Evolutionary conservation across 2,329 filamentous ascomycete species (phyloP).

Genomic region (Penicillium sp.): DNA sequence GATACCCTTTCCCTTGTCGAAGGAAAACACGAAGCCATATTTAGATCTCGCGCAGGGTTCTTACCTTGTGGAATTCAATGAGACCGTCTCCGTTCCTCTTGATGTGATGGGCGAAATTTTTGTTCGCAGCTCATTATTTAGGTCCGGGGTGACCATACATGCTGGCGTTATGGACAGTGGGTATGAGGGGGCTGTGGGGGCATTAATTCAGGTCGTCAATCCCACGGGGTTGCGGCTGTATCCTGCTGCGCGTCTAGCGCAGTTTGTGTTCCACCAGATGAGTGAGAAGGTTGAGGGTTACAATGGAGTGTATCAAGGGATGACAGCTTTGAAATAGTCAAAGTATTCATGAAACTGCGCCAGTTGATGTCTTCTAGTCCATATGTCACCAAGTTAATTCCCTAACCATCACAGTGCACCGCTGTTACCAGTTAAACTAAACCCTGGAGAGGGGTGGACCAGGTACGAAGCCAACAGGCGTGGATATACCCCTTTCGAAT

Average conservation of each 20-base stretch:
- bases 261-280: constrained; percentile 45
- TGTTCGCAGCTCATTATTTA: constrained; percentile 42
- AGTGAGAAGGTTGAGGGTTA: constrained; percentile 40
- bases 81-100: constrained; percentile 40
- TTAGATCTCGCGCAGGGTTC: constrained; percentile 31
- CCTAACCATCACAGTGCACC: too few relatives aligned
- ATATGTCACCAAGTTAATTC: not conserved
- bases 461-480: not conserved
- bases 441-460: too few relatives aligned
- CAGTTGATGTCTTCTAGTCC: not conserved
- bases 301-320: constrained; percentile 39
- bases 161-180: constrained; percentile 47
- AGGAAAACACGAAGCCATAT: not conserved
- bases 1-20: constrained; percentile 13
- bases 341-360: too few relatives aligned
- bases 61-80: constrained; percentile 41
- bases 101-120: constrained; percentile 45
- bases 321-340: not conserved
- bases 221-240: constrained; percentile 36
- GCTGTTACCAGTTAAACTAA: too few relatives aligned
- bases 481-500: not conserved
- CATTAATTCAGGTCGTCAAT: constrained; percentile 41
- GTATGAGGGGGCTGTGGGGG: constrained; percentile 45
- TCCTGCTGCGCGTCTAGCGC: constrained; percentile 40
- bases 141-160: constrained; percentile 39